These are phyloP conservation scores for Jaapia argillacea DNA, from an alignment of 768 basidiomycete genomes.

Conservation along the genomic window DNA sequence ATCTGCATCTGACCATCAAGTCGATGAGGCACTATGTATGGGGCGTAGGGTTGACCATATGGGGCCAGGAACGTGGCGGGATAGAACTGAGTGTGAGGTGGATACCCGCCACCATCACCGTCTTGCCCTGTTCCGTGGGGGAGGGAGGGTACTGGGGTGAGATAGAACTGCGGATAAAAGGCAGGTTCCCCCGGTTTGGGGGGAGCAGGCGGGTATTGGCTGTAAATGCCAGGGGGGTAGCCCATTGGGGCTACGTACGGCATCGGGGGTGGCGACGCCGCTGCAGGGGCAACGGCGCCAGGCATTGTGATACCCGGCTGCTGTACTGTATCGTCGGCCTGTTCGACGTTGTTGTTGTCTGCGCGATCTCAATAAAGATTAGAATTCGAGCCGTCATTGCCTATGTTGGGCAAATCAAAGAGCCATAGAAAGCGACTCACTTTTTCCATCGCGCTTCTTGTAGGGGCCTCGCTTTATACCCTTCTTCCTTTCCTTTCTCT, in stretches of 20 bases:
- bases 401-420: constrained; percentile 1
- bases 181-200: constrained; percentile 22
- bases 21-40: constrained; percentile 35
- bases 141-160: constrained; percentile 30
- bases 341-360: constrained; percentile 40
- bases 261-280: constrained; percentile 38
- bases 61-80: constrained; percentile 37
- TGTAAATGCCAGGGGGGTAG: constrained; percentile 43
- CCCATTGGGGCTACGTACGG: constrained; percentile 42
- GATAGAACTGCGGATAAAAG: constrained; percentile 42
- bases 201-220: neutral
- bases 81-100: constrained; percentile 32
- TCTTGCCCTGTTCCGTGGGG: constrained; percentile 27
- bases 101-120: constrained; percentile 28
- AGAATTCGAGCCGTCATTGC: neutral
- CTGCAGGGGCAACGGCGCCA: constrained; percentile 29
- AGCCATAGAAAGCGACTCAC: constrained; percentile 33
- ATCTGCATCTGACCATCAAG: constrained; percentile 28
- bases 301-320: constrained; percentile 31
- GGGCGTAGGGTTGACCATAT: constrained; percentile 34
- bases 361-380: constrained; percentile 29
- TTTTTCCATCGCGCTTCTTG: constrained; percentile 93
- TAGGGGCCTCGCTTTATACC: constrained; percentile 82
- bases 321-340: no score
- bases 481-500: constrained; percentile 87